Evolutionary conservation across 1,139 yeast genomes (phyloP).

Genomic region (Nakaseomyces nivariensis): DNA sequence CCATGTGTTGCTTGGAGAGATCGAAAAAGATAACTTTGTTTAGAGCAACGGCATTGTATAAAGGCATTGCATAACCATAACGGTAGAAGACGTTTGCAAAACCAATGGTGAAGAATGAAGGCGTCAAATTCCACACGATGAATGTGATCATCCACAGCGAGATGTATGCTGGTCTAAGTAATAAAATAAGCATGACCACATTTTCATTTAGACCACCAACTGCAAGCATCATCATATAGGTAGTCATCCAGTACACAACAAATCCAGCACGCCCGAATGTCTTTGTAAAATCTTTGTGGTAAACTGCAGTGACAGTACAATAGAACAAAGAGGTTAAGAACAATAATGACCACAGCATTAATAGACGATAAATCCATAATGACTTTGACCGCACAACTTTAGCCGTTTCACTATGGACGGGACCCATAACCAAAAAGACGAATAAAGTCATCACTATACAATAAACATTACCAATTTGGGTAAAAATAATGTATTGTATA

Average conservation of each 20-base stretch:
- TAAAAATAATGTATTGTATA: conserved; percentile 48
- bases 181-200: conserved; percentile 39
- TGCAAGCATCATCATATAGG: conserved; percentile 50
- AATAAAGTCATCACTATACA: conserved; percentile 58
- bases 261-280: conserved; percentile 56
- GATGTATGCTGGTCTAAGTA: conserved; percentile 39
- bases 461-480: conserved; percentile 69
- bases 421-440: conserved; percentile 49
- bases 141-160: conserved; percentile 52
- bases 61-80: conserved; percentile 59
- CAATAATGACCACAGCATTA: conserved; percentile 39
- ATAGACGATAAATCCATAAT: conserved; percentile 40
- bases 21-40: conserved; percentile 48
- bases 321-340: conserved; percentile 46
- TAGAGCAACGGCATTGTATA: conserved; percentile 48
- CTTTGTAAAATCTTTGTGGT: conserved; percentile 41
- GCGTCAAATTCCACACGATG: conserved; percentile 50
- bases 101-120: conserved; percentile 47
- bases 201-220: conserved; percentile 58
- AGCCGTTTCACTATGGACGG: conserved; percentile 42
- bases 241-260: conserved; percentile 53
- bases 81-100: conserved; percentile 44
- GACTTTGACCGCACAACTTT: conserved; percentile 37
- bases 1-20: conserved; percentile 46
- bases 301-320: conserved; percentile 48